Conservation (phyloP, 2,329 filamentous ascomycete species). For the Pseudogymnoascus sp. region DNA sequence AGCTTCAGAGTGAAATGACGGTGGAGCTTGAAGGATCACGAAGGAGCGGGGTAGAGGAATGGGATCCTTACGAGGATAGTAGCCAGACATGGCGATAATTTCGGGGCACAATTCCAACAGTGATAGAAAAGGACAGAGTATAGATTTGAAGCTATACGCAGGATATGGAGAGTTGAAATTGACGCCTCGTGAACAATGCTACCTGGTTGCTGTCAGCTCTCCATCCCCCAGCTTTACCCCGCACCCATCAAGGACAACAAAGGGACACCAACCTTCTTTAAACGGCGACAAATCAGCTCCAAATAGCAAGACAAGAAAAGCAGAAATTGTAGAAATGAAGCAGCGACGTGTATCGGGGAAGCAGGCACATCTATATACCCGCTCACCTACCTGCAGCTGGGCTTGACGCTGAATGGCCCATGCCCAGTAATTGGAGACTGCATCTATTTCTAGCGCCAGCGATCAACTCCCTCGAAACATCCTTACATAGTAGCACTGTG, state of each 20-base stretch:
- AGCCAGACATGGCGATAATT: conserved; percentile 25
- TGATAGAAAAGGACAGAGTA: not conserved
- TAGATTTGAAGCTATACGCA: conserved; percentile 2
- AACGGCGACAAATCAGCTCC: not conserved
- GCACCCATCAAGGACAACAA: not conserved
- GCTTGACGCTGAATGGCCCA: not conserved
- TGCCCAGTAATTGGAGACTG: not conserved
- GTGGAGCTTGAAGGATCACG: conserved; percentile 4
- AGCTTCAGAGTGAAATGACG: not conserved
- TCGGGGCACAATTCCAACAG: conserved; percentile 20
- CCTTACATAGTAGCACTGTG: not conserved
- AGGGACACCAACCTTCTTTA: not conserved
- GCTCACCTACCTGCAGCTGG: conserved; percentile 4
- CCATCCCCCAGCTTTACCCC: not conserved
- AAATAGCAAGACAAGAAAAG: not conserved
- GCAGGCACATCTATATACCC: conserved; percentile 2
- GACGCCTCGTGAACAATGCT: not conserved
- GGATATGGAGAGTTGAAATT: not conserved
- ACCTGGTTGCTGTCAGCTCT: conserved; percentile 8
- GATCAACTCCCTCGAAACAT: conserved; percentile 7
- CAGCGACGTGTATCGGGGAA: conserved; percentile 1
- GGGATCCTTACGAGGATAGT: conserved; percentile 29
- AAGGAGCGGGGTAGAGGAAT: conserved; percentile 10
- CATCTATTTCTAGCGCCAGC: conserved; percentile 9
- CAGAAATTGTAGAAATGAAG: not conserved